A percentile compares a stretch with the other conserved stretches of the same genome.
Evolutionary conservation across 352 stramenopile genomes (phyloP).

Genomic region (Pythium utonaiense): DNA sequence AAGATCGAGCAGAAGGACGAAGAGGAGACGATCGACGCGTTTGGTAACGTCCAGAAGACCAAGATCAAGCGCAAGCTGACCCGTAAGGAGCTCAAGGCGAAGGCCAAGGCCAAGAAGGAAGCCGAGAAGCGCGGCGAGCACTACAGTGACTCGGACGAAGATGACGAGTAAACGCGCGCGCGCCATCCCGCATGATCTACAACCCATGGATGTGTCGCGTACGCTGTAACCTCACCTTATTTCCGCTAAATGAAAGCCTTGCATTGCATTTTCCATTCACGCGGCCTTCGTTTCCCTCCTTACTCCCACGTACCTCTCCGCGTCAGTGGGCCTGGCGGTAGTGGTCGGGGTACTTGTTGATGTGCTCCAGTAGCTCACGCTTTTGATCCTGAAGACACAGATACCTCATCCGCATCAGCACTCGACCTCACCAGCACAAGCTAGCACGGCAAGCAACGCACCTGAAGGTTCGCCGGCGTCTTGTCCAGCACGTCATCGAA

Average conservation of each 20-base stretch:
- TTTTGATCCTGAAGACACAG: constrained; percentile 86
- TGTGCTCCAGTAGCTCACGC: constrained; percentile 85
- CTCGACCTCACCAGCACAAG: neutral
- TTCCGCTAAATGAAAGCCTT: constrained; percentile 5
- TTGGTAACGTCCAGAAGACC: constrained; percentile 85
- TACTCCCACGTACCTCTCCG: constrained; percentile 8
- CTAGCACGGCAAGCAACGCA: constrained; percentile 25
- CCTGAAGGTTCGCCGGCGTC: constrained; percentile 90
- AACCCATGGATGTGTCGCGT: constrained; percentile 23
- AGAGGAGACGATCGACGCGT: constrained; percentile 75
- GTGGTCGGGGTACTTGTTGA: constrained; percentile 91
- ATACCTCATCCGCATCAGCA: neutral
- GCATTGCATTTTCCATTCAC: neutral
- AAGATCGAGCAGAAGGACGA: constrained; percentile 90
- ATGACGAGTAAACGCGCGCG: constrained; percentile 32
- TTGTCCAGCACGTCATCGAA: constrained; percentile 98
- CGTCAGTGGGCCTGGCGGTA: constrained; percentile 38
- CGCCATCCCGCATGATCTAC: constrained; percentile 21
- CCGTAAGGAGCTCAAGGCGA: constrained; percentile 88
- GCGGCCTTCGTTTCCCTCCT: too few relatives aligned
- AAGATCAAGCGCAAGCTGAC: constrained; percentile 90
- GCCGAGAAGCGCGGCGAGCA: constrained; percentile 80
- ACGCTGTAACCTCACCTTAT: constrained; percentile 18
- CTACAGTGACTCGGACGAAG: constrained; percentile 75
- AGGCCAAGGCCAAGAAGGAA: constrained; percentile 85